These are phyloP conservation scores for Larix kaempferi DNA, from an alignment of 75 land plant species.

Conservation along the genomic window DNA sequence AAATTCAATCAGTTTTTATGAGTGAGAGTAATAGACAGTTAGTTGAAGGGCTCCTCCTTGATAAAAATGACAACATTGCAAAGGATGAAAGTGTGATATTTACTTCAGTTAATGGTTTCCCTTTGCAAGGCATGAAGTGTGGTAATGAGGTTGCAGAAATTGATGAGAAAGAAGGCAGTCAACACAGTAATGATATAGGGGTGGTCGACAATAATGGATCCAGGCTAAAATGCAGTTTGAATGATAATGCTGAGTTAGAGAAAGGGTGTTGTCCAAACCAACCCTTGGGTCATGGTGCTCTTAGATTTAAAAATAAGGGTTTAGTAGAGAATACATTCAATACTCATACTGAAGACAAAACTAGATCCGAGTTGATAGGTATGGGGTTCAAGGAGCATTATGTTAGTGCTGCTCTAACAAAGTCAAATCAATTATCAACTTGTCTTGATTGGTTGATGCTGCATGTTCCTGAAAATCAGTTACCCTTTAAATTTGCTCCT, in stretches of 20 bases:
- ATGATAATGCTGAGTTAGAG: not conserved
- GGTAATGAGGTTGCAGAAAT: not conserved
- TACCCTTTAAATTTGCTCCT: slow-evolving; percentile 31
- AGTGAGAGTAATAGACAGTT: slow-evolving; percentile 27
- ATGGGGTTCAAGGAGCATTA: slow-evolving; percentile 30
- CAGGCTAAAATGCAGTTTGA: not conserved
- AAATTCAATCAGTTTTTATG: slow-evolving; percentile 36
- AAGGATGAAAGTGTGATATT: not conserved
- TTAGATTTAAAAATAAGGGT: slow-evolving; percentile 1
- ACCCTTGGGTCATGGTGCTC: not conserved
- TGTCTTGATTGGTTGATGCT: slow-evolving; percentile 42
- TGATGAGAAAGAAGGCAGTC: not conserved
- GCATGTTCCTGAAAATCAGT: slow-evolving; percentile 25
- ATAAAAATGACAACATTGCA: slow-evolving; percentile 4
- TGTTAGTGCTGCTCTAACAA: slow-evolving; percentile 20
- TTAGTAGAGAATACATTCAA: not conserved
- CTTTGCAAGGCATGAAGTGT: not conserved
- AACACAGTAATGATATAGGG: not conserved
- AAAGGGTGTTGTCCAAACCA: not conserved
- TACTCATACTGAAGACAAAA: slow-evolving; percentile 4
- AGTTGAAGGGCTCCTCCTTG: slow-evolving; percentile 24
- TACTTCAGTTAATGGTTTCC: not conserved
- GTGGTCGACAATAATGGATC: not conserved
- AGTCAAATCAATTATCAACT: slow-evolving; percentile 17
- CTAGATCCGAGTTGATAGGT: slow-evolving; percentile 11